Conservation (phyloP, 306 rosid genomes). For the Acacia confusa region DNA sequence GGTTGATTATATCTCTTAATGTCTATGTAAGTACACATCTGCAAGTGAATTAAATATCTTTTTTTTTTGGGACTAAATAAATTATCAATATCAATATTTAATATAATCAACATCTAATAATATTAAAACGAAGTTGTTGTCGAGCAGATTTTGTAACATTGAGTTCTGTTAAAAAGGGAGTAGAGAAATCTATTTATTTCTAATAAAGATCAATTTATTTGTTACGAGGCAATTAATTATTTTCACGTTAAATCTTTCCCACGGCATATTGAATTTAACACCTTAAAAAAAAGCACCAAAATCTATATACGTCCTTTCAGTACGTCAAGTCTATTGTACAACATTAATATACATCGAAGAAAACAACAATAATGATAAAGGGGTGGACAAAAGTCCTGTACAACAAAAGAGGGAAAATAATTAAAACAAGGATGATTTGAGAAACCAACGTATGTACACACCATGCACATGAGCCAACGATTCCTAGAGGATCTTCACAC, state of each 20-base stretch:
- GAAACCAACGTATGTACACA: slow-evolving; percentile 26
- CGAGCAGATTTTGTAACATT: neutral
- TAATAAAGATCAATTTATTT: neutral
- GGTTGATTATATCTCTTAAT: neutral
- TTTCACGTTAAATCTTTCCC: neutral
- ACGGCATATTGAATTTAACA: neutral
- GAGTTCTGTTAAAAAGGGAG: neutral
- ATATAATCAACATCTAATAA: neutral
- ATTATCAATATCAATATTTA: neutral
- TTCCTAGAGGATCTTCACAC: neutral
- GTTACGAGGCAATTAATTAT: neutral
- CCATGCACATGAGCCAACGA: neutral
- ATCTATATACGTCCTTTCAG: neutral
- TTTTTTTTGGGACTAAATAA: neutral
- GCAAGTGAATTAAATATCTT: neutral
- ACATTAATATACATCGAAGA: slow-evolving; percentile 21
- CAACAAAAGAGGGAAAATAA: neutral
- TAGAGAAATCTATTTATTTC: too few species aligned
- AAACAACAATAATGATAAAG: neutral
- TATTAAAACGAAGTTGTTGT: neutral
- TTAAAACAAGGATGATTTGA: neutral
- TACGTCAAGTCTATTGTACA: neutral
- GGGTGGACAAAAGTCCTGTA: neutral
- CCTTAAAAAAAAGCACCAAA: neutral
- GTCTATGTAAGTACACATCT: neutral